Evolutionary conservation across 1,284 basidiomycete species (phyloP).

Genomic region (Ceratorhiza oryzae-sativae): DNA sequence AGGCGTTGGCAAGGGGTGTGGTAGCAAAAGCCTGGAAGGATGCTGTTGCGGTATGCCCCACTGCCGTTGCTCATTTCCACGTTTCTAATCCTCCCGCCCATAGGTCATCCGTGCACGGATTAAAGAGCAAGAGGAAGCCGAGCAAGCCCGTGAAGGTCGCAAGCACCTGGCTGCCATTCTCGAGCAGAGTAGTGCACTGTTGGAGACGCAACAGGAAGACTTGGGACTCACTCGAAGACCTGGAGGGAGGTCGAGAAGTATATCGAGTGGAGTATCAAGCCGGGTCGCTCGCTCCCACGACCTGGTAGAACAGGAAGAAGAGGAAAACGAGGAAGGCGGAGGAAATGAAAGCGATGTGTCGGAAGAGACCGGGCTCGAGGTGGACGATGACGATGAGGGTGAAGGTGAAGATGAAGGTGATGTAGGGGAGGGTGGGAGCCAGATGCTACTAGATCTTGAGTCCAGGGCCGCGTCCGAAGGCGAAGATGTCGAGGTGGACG

Average conservation of each 20-base stretch:
- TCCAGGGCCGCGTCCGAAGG: constrained; percentile 31
- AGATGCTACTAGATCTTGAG: constrained; percentile 24
- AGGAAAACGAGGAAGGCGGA: constrained; percentile 49
- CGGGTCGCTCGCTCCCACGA: constrained; percentile 44
- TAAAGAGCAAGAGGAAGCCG: constrained; percentile 61
- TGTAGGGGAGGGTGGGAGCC: constrained; percentile 23
- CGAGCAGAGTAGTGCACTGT: constrained; percentile 85
- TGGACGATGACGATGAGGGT: constrained; percentile 39
- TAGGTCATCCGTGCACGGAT: constrained; percentile 78
- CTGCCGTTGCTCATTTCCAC: too few species aligned
- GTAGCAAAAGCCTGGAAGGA: constrained; percentile 82
- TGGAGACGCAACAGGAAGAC: constrained; percentile 83
- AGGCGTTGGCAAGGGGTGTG: constrained; percentile 60
- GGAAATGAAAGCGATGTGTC: constrained; percentile 47
- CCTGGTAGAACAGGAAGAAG: constrained; percentile 46
- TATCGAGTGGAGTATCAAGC: constrained; percentile 40
- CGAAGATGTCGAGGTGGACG: constrained; percentile 38
- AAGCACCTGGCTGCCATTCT: constrained; percentile 91
- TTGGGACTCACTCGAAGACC: constrained; percentile 53
- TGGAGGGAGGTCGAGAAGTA: constrained; percentile 45
- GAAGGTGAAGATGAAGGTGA: constrained; percentile 43
- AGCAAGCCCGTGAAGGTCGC: constrained; percentile 73
- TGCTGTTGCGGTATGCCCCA: constrained; percentile 77
- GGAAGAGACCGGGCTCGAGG: constrained; percentile 44
- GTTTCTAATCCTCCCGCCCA: too few species aligned